Evolutionary conservation across 345 rosid species (phyloP), one percentile per base, ranked within the genome.

Genomic region (Citrus medica): DNA sequence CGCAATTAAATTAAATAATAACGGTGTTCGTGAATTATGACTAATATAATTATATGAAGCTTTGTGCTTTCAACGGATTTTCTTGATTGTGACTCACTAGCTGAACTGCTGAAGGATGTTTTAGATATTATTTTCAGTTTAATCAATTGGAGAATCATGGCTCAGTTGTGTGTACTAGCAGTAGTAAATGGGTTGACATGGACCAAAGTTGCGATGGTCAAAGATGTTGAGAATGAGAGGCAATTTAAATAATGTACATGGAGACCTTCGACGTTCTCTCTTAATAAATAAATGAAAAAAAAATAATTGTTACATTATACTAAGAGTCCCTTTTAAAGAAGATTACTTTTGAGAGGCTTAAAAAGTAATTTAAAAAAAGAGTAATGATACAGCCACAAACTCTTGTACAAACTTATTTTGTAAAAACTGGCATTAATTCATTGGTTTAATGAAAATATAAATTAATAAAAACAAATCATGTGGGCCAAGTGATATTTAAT

Each of bases 51-150:
- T 7, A 17, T 33, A 30, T 13, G 13, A 24, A 51, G 16, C 19
- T 60, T 40, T 27, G 17, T 13, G 22, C 2, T 53, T 53, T 17
- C 16, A 62, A 62, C 60, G 38, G 32, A 4, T 42, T 62, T 38
- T 62, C 68, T 74, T 42, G 28, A 63, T 5, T 5, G 42, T 6
- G 77, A 74, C 42, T 42, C 25, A 27, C 27, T 30, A 0, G 24
- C 27, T 46, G n/a, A n/a, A n/a, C n/a, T n/a, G n/a, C n/a, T n/a
- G 71, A n/a, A 30, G 32, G 70, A 32, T 75, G 78, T 48, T 8
- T 12, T 30, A 17, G 21, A 10, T 24, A 9, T 21, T 21, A 63
- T 42, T 46, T 28, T 2, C 25, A 27, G 28, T 37, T 30, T 8
- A 30, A 28, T 28, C 12, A 16, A 6, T 28, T 13, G 6, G n/a